phyloP scores from a whole-genome alignment of 768 basidiomycete genomes.

The Agrocybe chaxingu region DNA sequence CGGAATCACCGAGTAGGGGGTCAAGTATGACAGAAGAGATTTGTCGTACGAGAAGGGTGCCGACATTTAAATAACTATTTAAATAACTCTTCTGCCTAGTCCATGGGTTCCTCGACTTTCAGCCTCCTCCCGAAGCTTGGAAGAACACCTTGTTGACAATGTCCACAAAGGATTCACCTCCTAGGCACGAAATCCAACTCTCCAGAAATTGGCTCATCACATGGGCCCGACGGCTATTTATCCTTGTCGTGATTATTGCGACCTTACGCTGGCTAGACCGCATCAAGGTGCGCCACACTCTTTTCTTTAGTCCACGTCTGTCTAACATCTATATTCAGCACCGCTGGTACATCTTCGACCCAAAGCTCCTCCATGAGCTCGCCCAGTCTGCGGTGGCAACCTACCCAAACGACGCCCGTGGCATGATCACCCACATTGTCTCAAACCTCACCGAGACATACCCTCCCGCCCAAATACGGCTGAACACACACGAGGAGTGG shows the following conservation, averaged over 20 bases:
- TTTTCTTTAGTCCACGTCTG: not conserved
- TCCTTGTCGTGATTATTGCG: constrained; percentile 31
- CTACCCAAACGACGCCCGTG: constrained; percentile 59
- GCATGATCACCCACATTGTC: constrained; percentile 81
- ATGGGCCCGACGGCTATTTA: constrained; percentile 36
- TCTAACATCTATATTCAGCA: constrained; percentile 39
- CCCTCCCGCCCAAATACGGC: constrained; percentile 50
- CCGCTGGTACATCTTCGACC: constrained; percentile 86
- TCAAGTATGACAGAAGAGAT: too few relatives aligned
- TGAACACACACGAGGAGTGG: constrained; percentile 79
- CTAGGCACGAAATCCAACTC: not conserved
- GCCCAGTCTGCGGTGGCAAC: constrained; percentile 69
- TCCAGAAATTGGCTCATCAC: constrained; percentile 19
- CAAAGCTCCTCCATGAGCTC: constrained; percentile 65
- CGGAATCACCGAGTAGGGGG: too few relatives aligned
- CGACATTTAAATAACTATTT: too few relatives aligned
- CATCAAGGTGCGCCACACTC: constrained; percentile 49
- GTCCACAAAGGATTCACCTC: too few relatives aligned
- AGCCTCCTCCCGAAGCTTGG: too few relatives aligned
- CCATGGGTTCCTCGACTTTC: too few relatives aligned
- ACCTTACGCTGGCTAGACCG: constrained; percentile 52
- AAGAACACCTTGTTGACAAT: too few relatives aligned
- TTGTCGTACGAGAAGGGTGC: too few relatives aligned
- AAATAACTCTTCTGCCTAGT: too few relatives aligned
- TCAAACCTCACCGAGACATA: constrained; percentile 74